Percentiles rank a stretch among this genome's conserved stretches.
Conservation (phyloP, 192 early-diverging fungal species). For the Entophlyctis helioformis region DNA sequence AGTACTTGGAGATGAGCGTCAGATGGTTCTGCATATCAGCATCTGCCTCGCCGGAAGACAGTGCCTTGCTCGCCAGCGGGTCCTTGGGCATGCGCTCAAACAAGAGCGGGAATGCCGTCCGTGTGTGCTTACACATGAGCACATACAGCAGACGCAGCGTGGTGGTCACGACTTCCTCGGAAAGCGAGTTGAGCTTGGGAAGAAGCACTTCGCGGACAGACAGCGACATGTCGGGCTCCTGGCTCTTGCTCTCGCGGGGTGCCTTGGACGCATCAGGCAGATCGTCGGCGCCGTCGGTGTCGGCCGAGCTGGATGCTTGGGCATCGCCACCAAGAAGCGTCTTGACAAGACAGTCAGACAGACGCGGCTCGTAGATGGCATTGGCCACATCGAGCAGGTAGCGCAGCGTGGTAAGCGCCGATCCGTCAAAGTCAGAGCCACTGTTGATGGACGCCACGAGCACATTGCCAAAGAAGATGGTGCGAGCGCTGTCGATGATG, state of each 20-base stretch:
- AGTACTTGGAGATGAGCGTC: no score
- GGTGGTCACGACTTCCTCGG: conserved; percentile 73
- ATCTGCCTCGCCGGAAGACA: no score
- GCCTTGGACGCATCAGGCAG: no score
- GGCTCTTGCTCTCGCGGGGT: neutral
- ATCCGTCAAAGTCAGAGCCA: conserved; percentile 85
- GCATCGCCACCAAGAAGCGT: conserved; percentile 67
- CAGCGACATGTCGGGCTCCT: conserved; percentile 6
- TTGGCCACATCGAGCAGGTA: conserved; percentile 79
- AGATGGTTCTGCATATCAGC: no score
- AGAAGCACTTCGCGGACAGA: conserved; percentile 57
- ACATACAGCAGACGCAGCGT: conserved; percentile 68
- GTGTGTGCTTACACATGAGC: conserved; percentile 63
- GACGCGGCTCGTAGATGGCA: conserved; percentile 47
- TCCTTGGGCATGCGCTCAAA: conserved; percentile 43
- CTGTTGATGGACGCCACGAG: conserved; percentile 74
- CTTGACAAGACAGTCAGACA: conserved; percentile 59
- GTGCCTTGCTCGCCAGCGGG: no score
- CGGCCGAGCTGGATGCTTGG: conserved; percentile 20
- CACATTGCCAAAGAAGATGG: conserved; percentile 73
- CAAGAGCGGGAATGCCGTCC: conserved; percentile 63
- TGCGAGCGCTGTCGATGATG: conserved; percentile 55
- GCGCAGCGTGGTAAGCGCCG: conserved; percentile 75
- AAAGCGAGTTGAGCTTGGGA: conserved; percentile 77
- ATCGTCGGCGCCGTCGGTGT: no score